Percentiles rank a stretch among this genome's conserved stretches.
Conservation (phyloP, 495 filamentous ascomycete genomes). For the Aspergillus ellipticus region DNA sequence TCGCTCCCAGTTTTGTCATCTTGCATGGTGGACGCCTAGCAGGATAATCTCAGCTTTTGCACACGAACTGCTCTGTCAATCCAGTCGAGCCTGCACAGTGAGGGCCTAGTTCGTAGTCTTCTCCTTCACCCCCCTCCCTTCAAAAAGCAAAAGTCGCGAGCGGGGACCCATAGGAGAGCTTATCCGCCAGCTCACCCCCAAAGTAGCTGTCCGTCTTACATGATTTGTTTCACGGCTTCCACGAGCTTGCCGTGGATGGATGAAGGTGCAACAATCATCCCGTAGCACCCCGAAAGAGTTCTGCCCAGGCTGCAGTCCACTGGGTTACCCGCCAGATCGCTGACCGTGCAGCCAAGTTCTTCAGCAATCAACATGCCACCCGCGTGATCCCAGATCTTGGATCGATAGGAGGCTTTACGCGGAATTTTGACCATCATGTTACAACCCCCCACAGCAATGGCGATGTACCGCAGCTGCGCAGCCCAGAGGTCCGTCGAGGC, state of each 20-base stretch:
- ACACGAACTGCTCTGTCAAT: not conserved
- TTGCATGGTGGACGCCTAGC: not conserved
- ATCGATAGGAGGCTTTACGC: constrained; percentile 43
- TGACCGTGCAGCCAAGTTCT: constrained; percentile 61
- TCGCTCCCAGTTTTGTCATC: not conserved
- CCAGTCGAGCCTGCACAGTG: not conserved
- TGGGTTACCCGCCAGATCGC: constrained; percentile 51
- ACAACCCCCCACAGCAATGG: constrained; percentile 55
- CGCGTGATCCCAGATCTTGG: constrained; percentile 71
- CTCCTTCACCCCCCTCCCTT: not conserved
- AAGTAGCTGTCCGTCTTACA: constrained; percentile 3
- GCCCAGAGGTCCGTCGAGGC: constrained; percentile 55
- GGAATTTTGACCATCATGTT: constrained; percentile 64
- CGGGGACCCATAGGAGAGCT: not conserved
- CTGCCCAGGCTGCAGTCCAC: constrained; percentile 42
- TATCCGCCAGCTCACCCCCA: not conserved
- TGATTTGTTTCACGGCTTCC: constrained; percentile 32
- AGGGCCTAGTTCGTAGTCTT: not conserved
- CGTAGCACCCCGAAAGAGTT: constrained; percentile 36
- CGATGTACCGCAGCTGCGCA: constrained; percentile 62
- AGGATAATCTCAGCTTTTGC: not conserved
- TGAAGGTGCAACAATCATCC: constrained; percentile 43
- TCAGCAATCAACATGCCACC: constrained; percentile 65
- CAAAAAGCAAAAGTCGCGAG: not conserved
- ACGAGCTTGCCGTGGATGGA: constrained; percentile 36